Evolutionary conservation across 345 rosid species (phyloP).

Genomic region (Durio zibethinus): DNA sequence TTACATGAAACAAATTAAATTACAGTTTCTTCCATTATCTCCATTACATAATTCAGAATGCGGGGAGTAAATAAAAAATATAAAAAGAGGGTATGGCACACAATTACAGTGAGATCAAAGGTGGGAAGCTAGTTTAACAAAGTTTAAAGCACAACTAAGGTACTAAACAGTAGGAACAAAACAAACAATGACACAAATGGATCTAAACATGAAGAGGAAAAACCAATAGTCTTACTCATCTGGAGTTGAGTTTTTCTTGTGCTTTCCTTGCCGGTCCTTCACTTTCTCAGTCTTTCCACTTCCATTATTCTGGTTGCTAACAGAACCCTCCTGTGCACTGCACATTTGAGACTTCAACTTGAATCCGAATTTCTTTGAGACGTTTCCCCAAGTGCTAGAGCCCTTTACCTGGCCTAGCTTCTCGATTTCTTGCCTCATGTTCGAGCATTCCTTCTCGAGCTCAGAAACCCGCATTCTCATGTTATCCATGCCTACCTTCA

Average conservation of each 20-base stretch:
- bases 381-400: constrained; percentile 52
- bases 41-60: not conserved
- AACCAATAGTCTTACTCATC: constrained; percentile 30
- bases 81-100: not conserved
- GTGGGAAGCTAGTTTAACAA: not conserved
- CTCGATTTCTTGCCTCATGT: constrained; percentile 91
- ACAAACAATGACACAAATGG: not conserved
- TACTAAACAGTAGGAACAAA: constrained; percentile 16
- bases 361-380: constrained; percentile 74
- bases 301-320: constrained; percentile 55
- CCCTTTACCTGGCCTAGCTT: constrained; percentile 56
- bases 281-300: constrained; percentile 54
- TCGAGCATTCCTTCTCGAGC: constrained; percentile 76
- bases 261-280: constrained; percentile 53
- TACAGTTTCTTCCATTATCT: not conserved
- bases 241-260: constrained; percentile 50
- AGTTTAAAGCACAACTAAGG: constrained; percentile 8
- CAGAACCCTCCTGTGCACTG: constrained; percentile 89
- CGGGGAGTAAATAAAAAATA: not conserved
- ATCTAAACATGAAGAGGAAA: not conserved
- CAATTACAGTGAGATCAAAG: constrained; percentile 16
- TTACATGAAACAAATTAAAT: not conserved
- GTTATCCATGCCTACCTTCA: constrained; percentile 95
- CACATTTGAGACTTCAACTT: constrained; percentile 92
- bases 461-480: constrained; percentile 92